A percentile compares a stretch with the other conserved stretches of the same genome.
phyloP scores from a whole-genome alignment of 176 grass and related monocot genomes.

The Dactylis glomerata region DNA sequence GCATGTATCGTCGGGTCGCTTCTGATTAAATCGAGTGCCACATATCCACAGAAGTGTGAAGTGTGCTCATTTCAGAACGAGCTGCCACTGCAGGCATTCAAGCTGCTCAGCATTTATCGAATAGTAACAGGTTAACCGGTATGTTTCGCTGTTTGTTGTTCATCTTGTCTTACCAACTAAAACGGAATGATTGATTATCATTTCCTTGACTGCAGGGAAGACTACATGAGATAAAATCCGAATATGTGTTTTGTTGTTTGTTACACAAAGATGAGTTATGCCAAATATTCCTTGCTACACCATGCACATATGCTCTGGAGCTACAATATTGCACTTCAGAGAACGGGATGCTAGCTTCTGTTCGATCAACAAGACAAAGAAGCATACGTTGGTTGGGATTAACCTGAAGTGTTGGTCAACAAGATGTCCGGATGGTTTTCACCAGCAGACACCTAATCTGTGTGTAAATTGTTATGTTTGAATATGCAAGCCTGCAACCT shows the following conservation, averaged over 20 bases:
- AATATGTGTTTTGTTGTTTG: background rate
- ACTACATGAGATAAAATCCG: background rate
- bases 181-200: background rate
- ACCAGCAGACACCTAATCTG: too few relatives aligned
- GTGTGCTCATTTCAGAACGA: background rate
- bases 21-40: background rate
- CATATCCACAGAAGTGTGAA: background rate
- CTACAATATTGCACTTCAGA: background rate
- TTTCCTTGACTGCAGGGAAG: background rate
- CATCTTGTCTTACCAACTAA: background rate
- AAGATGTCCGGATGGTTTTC: too few relatives aligned
- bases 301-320: background rate
- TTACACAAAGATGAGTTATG: background rate
- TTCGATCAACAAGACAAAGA: background rate
- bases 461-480: too few relatives aligned
- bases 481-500: too few relatives aligned
- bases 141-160: background rate
- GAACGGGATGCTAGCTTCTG: background rate
- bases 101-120: background rate
- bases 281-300: background rate
- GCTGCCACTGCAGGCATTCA: background rate
- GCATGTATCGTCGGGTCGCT: background rate
- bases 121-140: background rate
- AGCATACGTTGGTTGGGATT: too few relatives aligned
- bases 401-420: too few relatives aligned